Evolutionary conservation across 345 rosid species (phyloP).

Genomic region (Chamaenerion angustifolium): DNA sequence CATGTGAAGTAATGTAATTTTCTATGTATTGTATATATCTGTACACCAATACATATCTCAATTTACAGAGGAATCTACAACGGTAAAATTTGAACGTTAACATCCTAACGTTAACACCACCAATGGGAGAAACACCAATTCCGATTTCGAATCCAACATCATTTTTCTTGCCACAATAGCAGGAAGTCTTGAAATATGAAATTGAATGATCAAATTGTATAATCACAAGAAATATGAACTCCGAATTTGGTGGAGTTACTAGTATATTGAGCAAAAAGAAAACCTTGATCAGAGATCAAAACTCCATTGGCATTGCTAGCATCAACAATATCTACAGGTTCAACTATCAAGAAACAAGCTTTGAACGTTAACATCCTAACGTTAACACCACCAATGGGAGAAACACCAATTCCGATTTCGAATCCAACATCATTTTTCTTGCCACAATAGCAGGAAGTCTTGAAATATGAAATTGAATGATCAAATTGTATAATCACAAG

Average conservation of each 20-base stretch:
- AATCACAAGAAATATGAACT: background rate
- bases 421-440: constrained; percentile 67
- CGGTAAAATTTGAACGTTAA: no score
- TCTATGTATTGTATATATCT: no score
- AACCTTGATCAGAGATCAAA: constrained; percentile 84
- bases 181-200: constrained; percentile 49
- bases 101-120: no score
- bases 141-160: constrained; percentile 54
- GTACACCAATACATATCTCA: no score
- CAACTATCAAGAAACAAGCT: constrained; percentile 59
- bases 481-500: background rate
- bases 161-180: constrained; percentile 82
- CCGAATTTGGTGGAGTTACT: no score
- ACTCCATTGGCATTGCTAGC: constrained; percentile 87
- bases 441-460: constrained; percentile 91
- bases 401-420: constrained; percentile 51
- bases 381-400: constrained; percentile 93
- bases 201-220: background rate
- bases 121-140: constrained; percentile 66
- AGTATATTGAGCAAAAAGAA: no score
- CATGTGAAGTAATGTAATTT: no score
- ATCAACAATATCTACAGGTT: constrained; percentile 78
- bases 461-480: constrained; percentile 6
- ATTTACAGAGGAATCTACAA: no score
- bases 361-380: no score